phyloP scores from a whole-genome alignment of 495 filamentous ascomycete genomes.

The Talaromyces ruber region DNA sequence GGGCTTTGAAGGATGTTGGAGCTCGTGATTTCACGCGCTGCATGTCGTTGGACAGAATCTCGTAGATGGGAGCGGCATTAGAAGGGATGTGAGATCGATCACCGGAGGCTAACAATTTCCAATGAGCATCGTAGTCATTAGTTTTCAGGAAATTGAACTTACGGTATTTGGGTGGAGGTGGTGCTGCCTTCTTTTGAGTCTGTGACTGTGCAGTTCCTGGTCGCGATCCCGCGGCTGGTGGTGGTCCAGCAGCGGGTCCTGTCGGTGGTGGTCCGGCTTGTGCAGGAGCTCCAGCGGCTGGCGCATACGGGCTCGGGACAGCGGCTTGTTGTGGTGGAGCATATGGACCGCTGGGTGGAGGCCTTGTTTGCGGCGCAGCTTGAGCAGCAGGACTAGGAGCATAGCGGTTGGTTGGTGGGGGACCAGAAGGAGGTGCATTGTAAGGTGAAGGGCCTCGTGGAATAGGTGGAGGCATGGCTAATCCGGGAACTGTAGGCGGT shows the following conservation, averaged over 20 bases:
- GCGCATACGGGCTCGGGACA: conserved; percentile 38
- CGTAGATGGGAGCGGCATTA: conserved; percentile 64
- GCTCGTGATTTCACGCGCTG: conserved; percentile 77
- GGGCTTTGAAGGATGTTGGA: conserved; percentile 68
- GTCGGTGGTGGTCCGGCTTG: conserved; percentile 12
- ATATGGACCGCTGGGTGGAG: conserved; percentile 50
- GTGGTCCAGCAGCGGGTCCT: conserved; percentile 26
- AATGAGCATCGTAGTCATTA: conserved; percentile 1
- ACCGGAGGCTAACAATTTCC: conserved; percentile 50
- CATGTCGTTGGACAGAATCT: conserved; percentile 78
- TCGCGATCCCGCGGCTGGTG: conserved; percentile 39
- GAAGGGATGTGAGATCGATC: conserved; percentile 86
- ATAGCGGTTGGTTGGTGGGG: conserved; percentile 74
- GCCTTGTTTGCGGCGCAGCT: conserved; percentile 35
- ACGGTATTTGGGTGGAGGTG: conserved; percentile 60
- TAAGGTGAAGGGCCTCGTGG: conserved; percentile 80
- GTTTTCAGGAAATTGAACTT: conserved; percentile 21
- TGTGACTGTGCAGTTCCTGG: conserved; percentile 46
- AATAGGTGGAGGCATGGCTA: conserved; percentile 43
- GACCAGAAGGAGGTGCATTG: conserved; percentile 68
- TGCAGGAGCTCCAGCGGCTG: conserved; percentile 15
- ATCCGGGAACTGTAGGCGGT: conserved; percentile 21
- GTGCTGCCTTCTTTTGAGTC: conserved; percentile 32
- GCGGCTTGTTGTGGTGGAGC: conserved; percentile 38
- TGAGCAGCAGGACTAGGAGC: conserved; percentile 66